Evolutionary conservation across 345 rosid genomes (phyloP).

Genomic region (Citrus inodora): DNA sequence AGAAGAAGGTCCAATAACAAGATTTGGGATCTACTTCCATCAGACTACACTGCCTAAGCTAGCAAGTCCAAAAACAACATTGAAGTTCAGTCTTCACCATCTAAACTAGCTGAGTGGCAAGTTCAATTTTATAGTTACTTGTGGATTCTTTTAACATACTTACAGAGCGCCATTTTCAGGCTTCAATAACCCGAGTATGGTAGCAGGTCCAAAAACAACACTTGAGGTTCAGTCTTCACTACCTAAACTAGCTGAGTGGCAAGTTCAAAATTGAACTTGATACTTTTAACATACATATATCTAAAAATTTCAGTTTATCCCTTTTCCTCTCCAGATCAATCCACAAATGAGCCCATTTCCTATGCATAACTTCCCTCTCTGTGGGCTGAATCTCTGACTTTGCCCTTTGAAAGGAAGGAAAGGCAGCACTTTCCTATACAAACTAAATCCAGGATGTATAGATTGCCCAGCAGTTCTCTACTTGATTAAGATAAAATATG

Average conservation of each 20-base stretch:
- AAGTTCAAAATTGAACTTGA: too few species aligned
- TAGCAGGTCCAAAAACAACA: background rate
- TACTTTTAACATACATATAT: background rate
- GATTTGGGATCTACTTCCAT: background rate
- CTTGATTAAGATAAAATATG: background rate
- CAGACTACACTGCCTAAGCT: background rate
- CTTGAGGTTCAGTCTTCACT: background rate
- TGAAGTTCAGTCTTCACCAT: background rate
- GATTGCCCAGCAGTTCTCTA: background rate
- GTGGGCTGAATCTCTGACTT: background rate
- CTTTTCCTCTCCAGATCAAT: background rate
- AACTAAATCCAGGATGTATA: background rate
- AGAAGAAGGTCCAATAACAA: background rate
- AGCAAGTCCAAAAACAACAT: background rate
- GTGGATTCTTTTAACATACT: background rate
- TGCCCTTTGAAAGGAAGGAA: conserved; percentile 4
- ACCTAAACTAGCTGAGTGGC: background rate
- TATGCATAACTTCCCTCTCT: background rate
- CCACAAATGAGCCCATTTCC: background rate
- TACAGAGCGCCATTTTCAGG: background rate
- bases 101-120: background rate
- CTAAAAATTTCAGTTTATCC: background rate
- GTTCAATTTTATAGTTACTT: background rate
- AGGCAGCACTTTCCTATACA: background rate
- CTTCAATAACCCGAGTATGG: background rate